These are phyloP conservation scores for Monilinia vaccinii-corymbosi DNA, from an alignment of 2,329 filamentous ascomycete genomes.

Conservation along the genomic window DNA sequence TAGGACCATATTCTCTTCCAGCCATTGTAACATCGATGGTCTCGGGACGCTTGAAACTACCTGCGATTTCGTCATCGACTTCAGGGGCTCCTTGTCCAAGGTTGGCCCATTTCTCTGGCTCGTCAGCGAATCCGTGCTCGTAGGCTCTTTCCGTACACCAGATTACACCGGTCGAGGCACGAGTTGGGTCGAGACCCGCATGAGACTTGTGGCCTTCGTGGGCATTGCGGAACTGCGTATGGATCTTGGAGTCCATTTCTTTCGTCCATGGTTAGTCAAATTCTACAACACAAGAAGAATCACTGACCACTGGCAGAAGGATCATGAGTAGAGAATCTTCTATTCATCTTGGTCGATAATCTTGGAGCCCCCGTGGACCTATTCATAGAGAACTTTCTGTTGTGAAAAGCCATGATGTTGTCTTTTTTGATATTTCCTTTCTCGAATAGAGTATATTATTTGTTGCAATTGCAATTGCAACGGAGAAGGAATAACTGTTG, in stretches of 20 bases:
- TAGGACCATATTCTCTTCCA: slow-evolving; percentile 85
- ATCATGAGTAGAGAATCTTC: slow-evolving; percentile 51
- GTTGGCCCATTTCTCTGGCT: slow-evolving; percentile 82
- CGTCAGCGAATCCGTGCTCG: slow-evolving; percentile 80
- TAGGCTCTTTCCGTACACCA: slow-evolving; percentile 84
- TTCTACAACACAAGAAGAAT: not conserved
- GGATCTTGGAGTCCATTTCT: slow-evolving; percentile 78
- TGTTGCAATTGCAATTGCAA: not conserved
- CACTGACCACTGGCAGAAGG: slow-evolving; percentile 46
- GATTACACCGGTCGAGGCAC: slow-evolving; percentile 86
- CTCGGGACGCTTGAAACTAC: slow-evolving; percentile 75
- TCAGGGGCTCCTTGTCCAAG: slow-evolving; percentile 90
- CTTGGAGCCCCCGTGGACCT: slow-evolving; percentile 54
- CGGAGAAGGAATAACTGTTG: no score
- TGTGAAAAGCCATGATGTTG: slow-evolving; percentile 34
- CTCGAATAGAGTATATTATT: no score
- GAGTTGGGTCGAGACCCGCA: slow-evolving; percentile 78
- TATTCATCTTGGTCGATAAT: slow-evolving; percentile 31
- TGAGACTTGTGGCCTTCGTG: slow-evolving; percentile 89
- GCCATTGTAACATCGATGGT: slow-evolving; percentile 69
- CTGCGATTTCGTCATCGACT: slow-evolving; percentile 85
- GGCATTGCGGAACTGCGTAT: slow-evolving; percentile 79
- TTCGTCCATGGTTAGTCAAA: slow-evolving; percentile 13
- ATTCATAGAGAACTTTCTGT: slow-evolving; percentile 59
- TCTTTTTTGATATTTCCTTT: no score